Conservation (phyloP, 257 asterid genomes). For the Agastache rugosa region DNA sequence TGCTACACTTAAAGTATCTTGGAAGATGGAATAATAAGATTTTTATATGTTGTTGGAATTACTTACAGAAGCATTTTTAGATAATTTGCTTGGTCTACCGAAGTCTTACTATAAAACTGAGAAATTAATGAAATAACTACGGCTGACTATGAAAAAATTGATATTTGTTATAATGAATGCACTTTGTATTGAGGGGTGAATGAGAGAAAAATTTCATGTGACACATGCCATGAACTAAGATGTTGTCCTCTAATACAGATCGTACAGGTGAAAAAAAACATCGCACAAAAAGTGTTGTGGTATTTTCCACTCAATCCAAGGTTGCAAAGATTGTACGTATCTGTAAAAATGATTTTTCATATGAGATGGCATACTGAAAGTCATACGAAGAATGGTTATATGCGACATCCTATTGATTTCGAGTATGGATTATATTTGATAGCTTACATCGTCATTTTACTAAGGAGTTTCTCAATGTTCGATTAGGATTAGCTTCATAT, state of each 20-base stretch:
- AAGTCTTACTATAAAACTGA: neutral
- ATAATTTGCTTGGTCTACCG: neutral
- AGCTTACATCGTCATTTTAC: neutral
- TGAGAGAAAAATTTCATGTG: neutral
- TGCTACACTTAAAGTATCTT: neutral
- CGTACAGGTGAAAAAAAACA: neutral
- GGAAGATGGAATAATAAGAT: too few species aligned
- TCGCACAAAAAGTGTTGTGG: neutral
- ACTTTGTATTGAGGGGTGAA: neutral
- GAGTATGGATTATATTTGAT: neutral
- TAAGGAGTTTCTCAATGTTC: neutral
- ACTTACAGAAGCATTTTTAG: too few species aligned
- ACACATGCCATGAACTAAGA: neutral
- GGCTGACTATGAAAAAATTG: slow-evolving; percentile 3
- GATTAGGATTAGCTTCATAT: neutral
- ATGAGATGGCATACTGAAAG: neutral
- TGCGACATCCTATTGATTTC: neutral
- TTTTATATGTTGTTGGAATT: too few species aligned
- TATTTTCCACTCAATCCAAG: slow-evolving; percentile 13
- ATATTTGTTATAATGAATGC: slow-evolving; percentile 7
- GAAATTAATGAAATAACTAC: neutral
- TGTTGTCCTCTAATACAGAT: neutral
- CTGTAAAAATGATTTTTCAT: neutral
- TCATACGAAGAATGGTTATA: neutral
- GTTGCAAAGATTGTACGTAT: neutral